These are phyloP conservation scores for Irpex lacteus DNA, from an alignment of 1,284 basidiomycete species.

Conservation along the genomic window DNA sequence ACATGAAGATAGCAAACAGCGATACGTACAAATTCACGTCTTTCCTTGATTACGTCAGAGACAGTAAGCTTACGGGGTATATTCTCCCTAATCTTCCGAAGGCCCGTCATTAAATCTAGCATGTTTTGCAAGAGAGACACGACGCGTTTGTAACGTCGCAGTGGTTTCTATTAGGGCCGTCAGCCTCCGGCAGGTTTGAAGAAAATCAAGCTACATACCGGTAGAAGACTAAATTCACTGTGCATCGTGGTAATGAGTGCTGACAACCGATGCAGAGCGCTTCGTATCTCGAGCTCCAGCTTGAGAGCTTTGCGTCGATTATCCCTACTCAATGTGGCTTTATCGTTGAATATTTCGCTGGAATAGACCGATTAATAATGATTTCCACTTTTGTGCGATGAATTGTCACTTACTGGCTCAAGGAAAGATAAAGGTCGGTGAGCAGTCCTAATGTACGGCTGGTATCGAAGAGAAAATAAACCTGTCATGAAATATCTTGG, in stretches of 20 bases:
- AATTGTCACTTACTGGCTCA: constrained; percentile 37
- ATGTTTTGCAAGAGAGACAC: constrained; percentile 40
- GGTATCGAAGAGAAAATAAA: constrained; percentile 42
- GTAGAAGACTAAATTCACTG: constrained; percentile 47
- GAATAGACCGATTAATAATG: background rate
- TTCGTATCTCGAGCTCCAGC: constrained; percentile 43
- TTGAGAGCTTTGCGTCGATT: constrained; percentile 38
- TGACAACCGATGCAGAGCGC: constrained; percentile 37
- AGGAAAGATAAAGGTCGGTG: constrained; percentile 42
- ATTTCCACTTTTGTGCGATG: constrained; percentile 2
- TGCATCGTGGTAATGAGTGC: constrained; percentile 42
- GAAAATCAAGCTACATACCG: constrained; percentile 31
- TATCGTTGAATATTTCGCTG: constrained; percentile 39
- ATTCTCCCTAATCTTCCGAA: constrained; percentile 47
- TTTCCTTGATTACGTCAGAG: constrained; percentile 38
- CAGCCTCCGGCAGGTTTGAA: background rate
- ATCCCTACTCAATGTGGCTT: constrained; percentile 27
- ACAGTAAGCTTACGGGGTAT: constrained; percentile 46
- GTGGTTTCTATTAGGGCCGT: constrained; percentile 39
- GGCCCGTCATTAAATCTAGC: constrained; percentile 44
- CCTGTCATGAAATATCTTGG: constrained; percentile 25
- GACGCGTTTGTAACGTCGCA: constrained; percentile 41
- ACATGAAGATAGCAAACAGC: background rate
- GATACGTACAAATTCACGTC: constrained; percentile 45
- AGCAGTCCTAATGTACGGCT: constrained; percentile 39